phyloP scores from a whole-genome alignment of 257 asterid species.

The Salvia rosmarinus region DNA sequence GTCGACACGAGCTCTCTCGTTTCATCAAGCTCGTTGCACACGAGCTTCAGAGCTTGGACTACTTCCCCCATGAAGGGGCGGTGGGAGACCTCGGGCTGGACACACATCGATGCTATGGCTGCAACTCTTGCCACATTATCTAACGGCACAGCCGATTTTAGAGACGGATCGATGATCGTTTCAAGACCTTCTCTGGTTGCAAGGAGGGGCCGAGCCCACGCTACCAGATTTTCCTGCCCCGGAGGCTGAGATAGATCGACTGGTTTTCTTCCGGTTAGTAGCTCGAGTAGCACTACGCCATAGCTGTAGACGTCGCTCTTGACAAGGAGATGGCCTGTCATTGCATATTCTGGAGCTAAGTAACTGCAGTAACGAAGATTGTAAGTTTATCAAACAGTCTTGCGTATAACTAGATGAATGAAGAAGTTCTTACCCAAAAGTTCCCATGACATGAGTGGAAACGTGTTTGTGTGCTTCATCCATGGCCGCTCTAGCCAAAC shows the following conservation, averaged over 20 bases:
- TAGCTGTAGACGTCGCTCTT: constrained; percentile 97
- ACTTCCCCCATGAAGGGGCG: constrained; percentile 99
- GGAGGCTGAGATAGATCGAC: constrained; percentile 85
- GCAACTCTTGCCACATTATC: constrained; percentile 69
- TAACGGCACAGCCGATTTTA: constrained; percentile 42
- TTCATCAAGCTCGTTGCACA: constrained; percentile 79
- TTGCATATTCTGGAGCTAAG: constrained; percentile 96
- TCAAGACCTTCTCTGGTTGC: constrained; percentile 65
- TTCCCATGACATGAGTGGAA: constrained; percentile 97
- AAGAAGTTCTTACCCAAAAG: constrained; percentile 70
- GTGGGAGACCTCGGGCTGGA: constrained; percentile 92
- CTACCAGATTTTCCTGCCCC: constrained; percentile 85
- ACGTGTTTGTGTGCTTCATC: constrained; percentile 75
- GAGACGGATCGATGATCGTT: constrained; percentile 54
- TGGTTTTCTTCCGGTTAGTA: constrained; percentile 84
- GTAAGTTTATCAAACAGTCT: background rate
- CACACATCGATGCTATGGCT: constrained; percentile 97
- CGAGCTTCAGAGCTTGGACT: constrained; percentile 88
- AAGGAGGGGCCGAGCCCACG: constrained; percentile 94
- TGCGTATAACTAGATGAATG: background rate
- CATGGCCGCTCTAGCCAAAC: constrained; percentile 84
- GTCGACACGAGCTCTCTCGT: constrained; percentile 54
- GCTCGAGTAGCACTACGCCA: constrained; percentile 95
- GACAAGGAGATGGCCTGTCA: constrained; percentile 97
- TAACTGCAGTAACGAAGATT: constrained; percentile 57